These are phyloP conservation scores for Saturnispora mendoncae DNA, from an alignment of 805 yeast species.

Conservation along the genomic window DNA sequence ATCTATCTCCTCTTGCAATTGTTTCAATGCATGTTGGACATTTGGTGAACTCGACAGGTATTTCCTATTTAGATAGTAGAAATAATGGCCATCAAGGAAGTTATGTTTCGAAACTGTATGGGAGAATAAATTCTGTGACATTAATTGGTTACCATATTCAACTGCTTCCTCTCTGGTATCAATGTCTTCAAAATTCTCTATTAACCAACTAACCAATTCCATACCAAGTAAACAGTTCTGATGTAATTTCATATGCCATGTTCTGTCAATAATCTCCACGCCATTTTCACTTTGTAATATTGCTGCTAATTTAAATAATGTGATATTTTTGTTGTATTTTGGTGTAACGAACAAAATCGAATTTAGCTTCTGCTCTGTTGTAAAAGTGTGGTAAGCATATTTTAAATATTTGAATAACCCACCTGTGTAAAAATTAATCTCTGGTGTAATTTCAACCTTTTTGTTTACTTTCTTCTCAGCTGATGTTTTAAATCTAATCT, in stretches of 20 bases:
- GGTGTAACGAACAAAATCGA: constrained; percentile 19
- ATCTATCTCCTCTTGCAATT: constrained; percentile 4
- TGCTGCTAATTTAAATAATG: constrained; percentile 44
- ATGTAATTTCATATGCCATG: constrained; percentile 85
- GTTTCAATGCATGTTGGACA: constrained; percentile 5
- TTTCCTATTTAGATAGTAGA: constrained; percentile 61
- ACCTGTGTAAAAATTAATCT: constrained; percentile 82
- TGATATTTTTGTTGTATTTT: constrained; percentile 40
- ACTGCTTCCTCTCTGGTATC: constrained; percentile 78
- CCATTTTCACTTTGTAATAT: constrained; percentile 63
- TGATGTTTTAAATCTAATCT: constrained; percentile 40
- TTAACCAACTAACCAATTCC: constrained; percentile 79
- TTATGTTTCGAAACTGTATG: constrained; percentile 82
- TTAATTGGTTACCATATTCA: constrained; percentile 65
- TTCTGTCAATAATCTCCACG: constrained; percentile 61
- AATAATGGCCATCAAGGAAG: constrained; percentile 88
- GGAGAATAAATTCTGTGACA: constrained; percentile 61
- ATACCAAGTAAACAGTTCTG: constrained; percentile 74
- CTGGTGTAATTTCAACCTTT: constrained; percentile 52
- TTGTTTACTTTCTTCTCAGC: constrained; percentile 32
- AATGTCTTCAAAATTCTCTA: constrained; percentile 70
- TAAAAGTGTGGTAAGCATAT: constrained; percentile 16
- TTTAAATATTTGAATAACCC: constrained; percentile 59
- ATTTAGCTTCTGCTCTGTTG: constrained; percentile 10
- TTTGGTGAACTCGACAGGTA: constrained; percentile 22